Conservation (phyloP, 345 rosid species). For the Litchi chinensis region DNA sequence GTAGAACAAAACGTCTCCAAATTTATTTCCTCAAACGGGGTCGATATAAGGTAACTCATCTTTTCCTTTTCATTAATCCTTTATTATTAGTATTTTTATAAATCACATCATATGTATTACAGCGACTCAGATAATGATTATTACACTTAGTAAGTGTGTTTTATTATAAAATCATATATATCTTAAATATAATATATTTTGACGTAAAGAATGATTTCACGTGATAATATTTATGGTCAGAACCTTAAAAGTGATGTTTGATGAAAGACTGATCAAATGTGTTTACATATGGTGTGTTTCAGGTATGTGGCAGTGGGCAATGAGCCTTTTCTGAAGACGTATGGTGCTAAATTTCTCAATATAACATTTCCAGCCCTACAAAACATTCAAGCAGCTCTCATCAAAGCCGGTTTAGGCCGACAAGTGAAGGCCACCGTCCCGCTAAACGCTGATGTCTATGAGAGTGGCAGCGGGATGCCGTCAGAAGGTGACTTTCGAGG, state of each 20-base stretch:
- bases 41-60: slow-evolving; percentile 51
- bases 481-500: slow-evolving; percentile 77
- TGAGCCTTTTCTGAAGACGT: slow-evolving; percentile 78
- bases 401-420: slow-evolving; percentile 77
- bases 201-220: too few species aligned
- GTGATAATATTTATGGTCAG: neutral
- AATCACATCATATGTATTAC: too few species aligned
- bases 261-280: neutral
- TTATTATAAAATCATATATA: too few species aligned
- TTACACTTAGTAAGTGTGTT: too few species aligned
- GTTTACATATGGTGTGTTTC: neutral
- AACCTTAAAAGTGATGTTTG: too few species aligned
- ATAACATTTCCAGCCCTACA: slow-evolving; percentile 81
- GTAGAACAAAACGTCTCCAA: slow-evolving; percentile 73
- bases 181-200: too few species aligned
- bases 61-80: neutral
- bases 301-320: slow-evolving; percentile 91
- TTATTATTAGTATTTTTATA: too few species aligned
- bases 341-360: slow-evolving; percentile 55
- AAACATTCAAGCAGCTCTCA: slow-evolving; percentile 84
- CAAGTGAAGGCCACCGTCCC: slow-evolving; percentile 83
- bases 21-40: slow-evolving; percentile 60
- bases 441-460: slow-evolving; percentile 85
- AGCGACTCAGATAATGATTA: too few species aligned
- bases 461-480: slow-evolving; percentile 56